Evolutionary conservation across 116 monocot species (phyloP).

Genomic region (Dioscorea cayenensis): DNA sequence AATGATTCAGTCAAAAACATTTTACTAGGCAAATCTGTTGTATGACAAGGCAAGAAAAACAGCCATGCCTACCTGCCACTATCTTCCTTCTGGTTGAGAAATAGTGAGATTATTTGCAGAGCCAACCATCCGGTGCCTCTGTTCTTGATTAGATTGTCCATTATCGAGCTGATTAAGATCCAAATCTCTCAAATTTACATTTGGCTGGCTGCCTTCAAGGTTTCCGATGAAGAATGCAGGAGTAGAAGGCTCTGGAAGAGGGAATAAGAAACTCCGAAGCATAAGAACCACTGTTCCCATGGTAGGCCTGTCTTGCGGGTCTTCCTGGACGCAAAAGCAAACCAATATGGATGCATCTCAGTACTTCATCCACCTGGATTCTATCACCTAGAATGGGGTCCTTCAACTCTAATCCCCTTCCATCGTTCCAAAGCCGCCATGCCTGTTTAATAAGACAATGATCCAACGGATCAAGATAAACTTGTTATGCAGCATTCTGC

Average conservation of each 20-base stretch:
- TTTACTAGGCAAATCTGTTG: too few relatives aligned
- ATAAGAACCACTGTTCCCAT: constrained; percentile 18
- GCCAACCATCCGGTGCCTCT: background rate
- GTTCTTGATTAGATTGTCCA: background rate
- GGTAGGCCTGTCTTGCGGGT: constrained; percentile 5
- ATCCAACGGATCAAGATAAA: background rate
- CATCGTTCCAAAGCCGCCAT: constrained; percentile 7
- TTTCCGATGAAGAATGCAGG: constrained; percentile 7
- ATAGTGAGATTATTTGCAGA: background rate
- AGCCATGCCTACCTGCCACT: too few relatives aligned
- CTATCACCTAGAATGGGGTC: constrained; percentile 1
- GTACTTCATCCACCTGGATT: background rate
- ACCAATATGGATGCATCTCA: constrained; percentile 21
- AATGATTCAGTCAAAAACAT: too few relatives aligned
- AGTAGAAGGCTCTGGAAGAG: background rate
- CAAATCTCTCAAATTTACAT: background rate
- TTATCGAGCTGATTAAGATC: background rate
- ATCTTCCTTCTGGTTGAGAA: background rate
- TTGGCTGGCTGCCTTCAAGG: background rate
- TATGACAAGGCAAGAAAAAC: too few relatives aligned
- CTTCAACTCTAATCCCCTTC: background rate
- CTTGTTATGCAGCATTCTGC: too few relatives aligned
- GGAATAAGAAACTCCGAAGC: constrained; percentile 13
- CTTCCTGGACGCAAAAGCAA: constrained; percentile 15
- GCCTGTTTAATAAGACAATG: background rate